Conservation (phyloP, 2,329 filamentous ascomycete genomes). For the Volutella citrinella region DNA sequence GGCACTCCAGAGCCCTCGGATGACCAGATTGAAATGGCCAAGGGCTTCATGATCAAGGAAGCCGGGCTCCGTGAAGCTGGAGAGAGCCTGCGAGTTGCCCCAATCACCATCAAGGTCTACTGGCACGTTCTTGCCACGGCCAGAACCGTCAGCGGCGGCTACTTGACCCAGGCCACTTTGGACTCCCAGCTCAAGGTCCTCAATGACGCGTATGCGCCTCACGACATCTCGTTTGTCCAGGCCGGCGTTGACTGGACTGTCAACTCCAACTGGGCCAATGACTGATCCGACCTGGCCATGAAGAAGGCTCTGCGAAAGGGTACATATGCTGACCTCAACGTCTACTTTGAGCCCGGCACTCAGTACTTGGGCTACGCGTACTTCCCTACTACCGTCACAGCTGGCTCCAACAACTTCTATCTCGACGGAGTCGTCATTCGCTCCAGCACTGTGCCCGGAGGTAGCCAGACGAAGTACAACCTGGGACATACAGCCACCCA, state of each 20-base stretch:
- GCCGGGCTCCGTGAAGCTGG: not conserved
- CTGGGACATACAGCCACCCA: constrained; percentile 34
- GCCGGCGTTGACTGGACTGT: constrained; percentile 42
- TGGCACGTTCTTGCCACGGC: constrained; percentile 23
- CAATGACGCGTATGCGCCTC: constrained; percentile 41
- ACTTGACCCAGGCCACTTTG: constrained; percentile 15
- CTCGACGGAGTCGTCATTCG: constrained; percentile 40
- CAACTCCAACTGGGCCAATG: constrained; percentile 45
- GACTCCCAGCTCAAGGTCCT: constrained; percentile 40
- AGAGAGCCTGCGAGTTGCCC: not conserved
- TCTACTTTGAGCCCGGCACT: constrained; percentile 29
- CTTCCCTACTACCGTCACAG: constrained; percentile 36
- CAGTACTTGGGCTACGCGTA: constrained; percentile 41
- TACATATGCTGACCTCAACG: constrained; percentile 36
- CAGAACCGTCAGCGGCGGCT: constrained; percentile 14
- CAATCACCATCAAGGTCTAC: constrained; percentile 19
- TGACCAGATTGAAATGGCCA: not conserved
- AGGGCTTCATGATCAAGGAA: not conserved
- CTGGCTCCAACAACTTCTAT: constrained; percentile 31
- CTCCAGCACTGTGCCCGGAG: constrained; percentile 35
- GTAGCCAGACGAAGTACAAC: constrained; percentile 31
- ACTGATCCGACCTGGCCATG: constrained; percentile 39
- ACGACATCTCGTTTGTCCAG: constrained; percentile 44
- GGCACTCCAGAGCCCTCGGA: not conserved
- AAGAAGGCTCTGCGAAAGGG: constrained; percentile 45